Evolutionary conservation across 352 stramenopile genomes (phyloP).

Genomic region (Phytophthora quininea): DNA sequence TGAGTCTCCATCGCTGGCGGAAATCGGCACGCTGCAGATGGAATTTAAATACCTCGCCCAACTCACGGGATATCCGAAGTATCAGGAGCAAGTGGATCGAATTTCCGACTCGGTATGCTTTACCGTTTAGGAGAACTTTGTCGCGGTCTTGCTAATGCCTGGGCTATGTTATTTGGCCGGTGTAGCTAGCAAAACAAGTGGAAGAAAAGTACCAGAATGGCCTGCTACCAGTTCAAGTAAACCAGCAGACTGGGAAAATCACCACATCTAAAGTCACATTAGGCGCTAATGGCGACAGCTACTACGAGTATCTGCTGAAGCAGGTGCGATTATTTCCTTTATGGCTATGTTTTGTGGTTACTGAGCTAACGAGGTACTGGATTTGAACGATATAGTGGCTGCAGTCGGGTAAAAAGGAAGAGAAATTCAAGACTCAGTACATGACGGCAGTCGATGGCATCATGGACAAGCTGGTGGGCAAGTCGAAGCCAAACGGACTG

Average conservation of each 20-base stretch:
- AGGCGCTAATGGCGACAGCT: constrained; percentile 80
- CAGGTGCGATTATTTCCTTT: constrained; percentile 40
- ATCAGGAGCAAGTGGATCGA: constrained; percentile 69
- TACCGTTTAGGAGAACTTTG: too few relatives aligned
- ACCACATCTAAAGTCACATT: constrained; percentile 64
- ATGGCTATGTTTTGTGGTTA: too few relatives aligned
- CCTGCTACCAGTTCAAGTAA: constrained; percentile 60
- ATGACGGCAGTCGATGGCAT: constrained; percentile 69
- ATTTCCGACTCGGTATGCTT: constrained; percentile 66
- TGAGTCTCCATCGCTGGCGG: constrained; percentile 58
- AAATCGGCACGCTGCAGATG: constrained; percentile 76
- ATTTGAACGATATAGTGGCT: constrained; percentile 45
- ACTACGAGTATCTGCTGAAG: constrained; percentile 88
- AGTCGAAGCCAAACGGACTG: constrained; percentile 62
- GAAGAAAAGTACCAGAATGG: constrained; percentile 59
- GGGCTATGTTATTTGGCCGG: neutral
- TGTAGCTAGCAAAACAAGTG: constrained; percentile 58
- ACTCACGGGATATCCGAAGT: constrained; percentile 64
- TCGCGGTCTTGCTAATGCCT: too few relatives aligned
- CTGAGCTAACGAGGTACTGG: neutral
- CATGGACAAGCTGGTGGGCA: constrained; percentile 55
- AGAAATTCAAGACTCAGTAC: constrained; percentile 76
- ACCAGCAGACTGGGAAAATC: constrained; percentile 46
- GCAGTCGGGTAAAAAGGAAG: constrained; percentile 70
- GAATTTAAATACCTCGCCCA: constrained; percentile 83